Evolutionary conservation across 176 grass and related monocot species (phyloP), one percentile per base, ranked within the genome.

Genomic region (Oryza brachyantha): DNA sequence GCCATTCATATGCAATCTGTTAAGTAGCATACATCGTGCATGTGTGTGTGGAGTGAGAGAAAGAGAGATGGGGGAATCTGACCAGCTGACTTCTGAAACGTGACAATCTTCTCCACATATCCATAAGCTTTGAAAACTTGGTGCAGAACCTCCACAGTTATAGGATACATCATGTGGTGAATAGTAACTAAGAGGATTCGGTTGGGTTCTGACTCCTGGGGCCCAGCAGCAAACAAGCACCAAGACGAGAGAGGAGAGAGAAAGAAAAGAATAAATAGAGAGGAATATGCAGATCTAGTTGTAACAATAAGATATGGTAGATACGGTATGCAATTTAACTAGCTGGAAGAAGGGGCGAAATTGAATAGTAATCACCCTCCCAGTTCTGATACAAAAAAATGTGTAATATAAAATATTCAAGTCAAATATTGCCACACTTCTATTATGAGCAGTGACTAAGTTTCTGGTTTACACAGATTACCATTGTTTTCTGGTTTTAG

Each of bases 31-130:
- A 26, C 32, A 66, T 64, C 57, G 45, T 75, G 54, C 32, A 21
- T 42, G 71, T 34, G 34, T n/a, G 76, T 16, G 66, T 34, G 52
- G 52, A 40, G n/a, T 76, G 61, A 75, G 34, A 84, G 81, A 72
- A 17, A 74, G 36, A 83, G 52, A 81, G 84, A 77, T 57, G 48
- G 79, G 79, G 57, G 57, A 83, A 79, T 76, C 92, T 91, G 64
- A 99, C 96, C 96, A 75, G 96, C 96, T 72, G 96, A 88, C 86
- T 99, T 99, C 79, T 99, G 96, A 90, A 99, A 99, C 63, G 92
- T 99, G 77, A 99, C 96, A 72, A 99, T 92, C 90, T 99, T 99
- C 92, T 99, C 92, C 62, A 99, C 92, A 90, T 85, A 91, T 85
- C 96, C 96, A 86, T 88, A 89, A 74, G 96, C 90, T 90, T 93